Evolutionary conservation across 306 rosid genomes (phyloP).

Genomic region (Sesbania bispinosa): DNA sequence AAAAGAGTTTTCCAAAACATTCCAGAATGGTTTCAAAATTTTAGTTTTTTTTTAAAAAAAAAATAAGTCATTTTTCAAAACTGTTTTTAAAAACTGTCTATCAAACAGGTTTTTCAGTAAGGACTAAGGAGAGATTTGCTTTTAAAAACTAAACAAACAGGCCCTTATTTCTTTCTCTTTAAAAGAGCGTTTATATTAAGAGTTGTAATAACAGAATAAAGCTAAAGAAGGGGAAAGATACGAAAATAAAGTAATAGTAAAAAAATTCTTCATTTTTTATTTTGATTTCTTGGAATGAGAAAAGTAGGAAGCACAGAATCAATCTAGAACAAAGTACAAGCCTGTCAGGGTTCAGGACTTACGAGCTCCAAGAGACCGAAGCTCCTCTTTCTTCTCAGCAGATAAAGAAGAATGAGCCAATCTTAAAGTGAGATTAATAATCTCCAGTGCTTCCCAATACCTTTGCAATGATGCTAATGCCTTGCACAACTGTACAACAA

Average conservation of each 20-base stretch:
- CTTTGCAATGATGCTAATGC: constrained; percentile 71
- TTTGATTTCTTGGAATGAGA: constrained; percentile 20
- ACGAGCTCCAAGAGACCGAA: constrained; percentile 89
- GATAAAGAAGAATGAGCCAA: constrained; percentile 47
- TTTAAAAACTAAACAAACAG: no score
- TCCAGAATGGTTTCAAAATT: no score
- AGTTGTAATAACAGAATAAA: neutral
- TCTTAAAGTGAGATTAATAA: constrained; percentile 65
- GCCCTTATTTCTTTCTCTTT: neutral
- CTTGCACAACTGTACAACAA: constrained; percentile 67
- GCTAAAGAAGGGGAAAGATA: neutral
- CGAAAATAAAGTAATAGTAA: no score
- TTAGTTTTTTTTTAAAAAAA: no score
- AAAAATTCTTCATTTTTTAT: neutral
- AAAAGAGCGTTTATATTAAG: neutral
- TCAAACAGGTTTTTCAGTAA: no score
- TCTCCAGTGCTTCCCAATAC: constrained; percentile 80
- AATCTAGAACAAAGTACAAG: constrained; percentile 9
- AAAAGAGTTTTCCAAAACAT: no score
- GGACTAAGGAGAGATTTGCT: no score
- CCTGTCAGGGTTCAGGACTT: constrained; percentile 26
- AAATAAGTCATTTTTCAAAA: no score
- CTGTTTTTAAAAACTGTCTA: no score
- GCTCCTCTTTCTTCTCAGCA: constrained; percentile 66
- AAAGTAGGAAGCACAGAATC: neutral